Evolutionary conservation across 1,284 basidiomycete species (phyloP).

Genomic region (Ustilago bromivora): DNA sequence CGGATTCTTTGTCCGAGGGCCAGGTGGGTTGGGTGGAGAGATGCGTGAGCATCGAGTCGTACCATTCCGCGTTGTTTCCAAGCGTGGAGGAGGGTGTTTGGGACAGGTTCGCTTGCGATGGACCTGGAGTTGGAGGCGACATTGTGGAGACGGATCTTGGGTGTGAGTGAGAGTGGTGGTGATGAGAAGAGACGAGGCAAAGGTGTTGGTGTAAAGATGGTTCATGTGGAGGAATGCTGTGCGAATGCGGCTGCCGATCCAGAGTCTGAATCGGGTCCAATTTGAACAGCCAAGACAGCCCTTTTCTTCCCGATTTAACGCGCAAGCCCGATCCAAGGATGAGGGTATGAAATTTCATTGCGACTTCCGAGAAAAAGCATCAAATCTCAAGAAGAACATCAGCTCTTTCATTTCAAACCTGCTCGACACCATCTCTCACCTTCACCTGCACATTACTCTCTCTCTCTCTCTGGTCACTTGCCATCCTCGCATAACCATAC

Average conservation of each 20-base stretch:
- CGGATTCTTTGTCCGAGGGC: slow-evolving; percentile 69
- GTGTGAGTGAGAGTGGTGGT: slow-evolving; percentile 7
- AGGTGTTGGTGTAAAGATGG: background rate
- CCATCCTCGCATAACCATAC: background rate
- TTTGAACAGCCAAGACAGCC: background rate
- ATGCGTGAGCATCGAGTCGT: slow-evolving; percentile 64
- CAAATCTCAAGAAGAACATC: slow-evolving; percentile 12
- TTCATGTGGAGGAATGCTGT: slow-evolving; percentile 15
- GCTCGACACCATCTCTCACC: background rate
- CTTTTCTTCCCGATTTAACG: background rate
- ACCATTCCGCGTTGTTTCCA: slow-evolving; percentile 56
- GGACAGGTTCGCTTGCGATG: slow-evolving; percentile 48
- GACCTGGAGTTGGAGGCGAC: slow-evolving; percentile 19
- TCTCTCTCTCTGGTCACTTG: background rate
- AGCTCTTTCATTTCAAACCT: background rate
- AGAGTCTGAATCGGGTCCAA: slow-evolving; percentile 12
- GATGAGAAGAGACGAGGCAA: background rate
- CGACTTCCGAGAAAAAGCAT: slow-evolving; percentile 25
- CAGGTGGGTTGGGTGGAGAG: slow-evolving; percentile 67
- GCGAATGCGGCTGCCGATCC: slow-evolving; percentile 19
- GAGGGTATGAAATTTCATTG: background rate
- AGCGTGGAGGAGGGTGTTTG: slow-evolving; percentile 37
- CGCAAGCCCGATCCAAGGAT: slow-evolving; percentile 1
- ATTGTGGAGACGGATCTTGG: background rate
- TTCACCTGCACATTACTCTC: slow-evolving; percentile 1